A percentile compares a stretch with the other conserved stretches of the same genome.
phyloP scores from a whole-genome alignment of 331 rosid species.

The Ulmus americana region DNA sequence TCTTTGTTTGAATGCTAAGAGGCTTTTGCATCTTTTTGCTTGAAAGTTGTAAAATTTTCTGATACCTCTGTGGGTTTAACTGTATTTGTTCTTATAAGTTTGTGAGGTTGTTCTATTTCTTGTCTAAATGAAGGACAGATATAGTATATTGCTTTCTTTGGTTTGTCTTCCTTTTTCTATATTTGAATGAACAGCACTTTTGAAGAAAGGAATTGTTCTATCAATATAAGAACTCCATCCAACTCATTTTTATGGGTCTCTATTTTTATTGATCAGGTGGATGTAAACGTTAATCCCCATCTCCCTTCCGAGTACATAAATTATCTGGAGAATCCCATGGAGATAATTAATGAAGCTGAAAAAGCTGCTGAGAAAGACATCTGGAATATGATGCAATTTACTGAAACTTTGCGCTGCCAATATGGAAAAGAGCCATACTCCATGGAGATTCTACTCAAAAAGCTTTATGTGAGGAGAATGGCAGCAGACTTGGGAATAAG shows the following conservation, averaged over 20 bases:
- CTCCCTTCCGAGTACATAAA: conserved; percentile 87
- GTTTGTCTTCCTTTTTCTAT: not conserved
- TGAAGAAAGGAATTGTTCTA: not conserved
- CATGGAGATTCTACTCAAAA: conserved; percentile 76
- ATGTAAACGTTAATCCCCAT: conserved; percentile 65
- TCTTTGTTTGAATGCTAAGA: not conserved
- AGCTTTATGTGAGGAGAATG: conserved; percentile 89
- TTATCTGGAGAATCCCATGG: conserved; percentile 83
- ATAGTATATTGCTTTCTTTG: not conserved
- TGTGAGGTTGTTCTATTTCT: not conserved
- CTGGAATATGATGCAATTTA: conserved; percentile 83
- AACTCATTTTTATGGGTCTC: conserved; percentile 7
- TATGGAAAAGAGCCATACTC: conserved; percentile 88
- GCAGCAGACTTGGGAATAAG: conserved; percentile 88
- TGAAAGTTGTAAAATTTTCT: no score
- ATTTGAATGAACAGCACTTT: not conserved
- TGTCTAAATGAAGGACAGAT: not conserved
- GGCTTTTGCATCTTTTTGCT: not conserved
- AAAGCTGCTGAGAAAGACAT: conserved; percentile 71
- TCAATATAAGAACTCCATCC: not conserved
- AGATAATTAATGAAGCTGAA: conserved; percentile 76
- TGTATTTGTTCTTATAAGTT: not conserved
- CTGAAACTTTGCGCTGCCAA: conserved; percentile 74
- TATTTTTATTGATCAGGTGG: conserved; percentile 43
- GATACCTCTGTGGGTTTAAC: no score